Conservation (phyloP, 257 asterid genomes). For the Salvia miltiorrhiza region DNA sequence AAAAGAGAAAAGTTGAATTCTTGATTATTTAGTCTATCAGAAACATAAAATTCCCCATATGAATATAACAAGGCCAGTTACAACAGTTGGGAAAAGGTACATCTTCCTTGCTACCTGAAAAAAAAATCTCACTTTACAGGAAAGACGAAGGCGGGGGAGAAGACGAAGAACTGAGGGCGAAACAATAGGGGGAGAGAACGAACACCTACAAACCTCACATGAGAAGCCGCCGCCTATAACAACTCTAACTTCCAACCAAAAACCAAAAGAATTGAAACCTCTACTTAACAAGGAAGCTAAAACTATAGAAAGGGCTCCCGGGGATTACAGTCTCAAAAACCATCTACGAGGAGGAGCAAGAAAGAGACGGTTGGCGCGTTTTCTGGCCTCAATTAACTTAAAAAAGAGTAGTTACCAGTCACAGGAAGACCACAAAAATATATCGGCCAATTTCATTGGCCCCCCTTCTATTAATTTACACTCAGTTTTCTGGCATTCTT, state of each 20-base stretch:
- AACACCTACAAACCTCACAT: constrained; percentile 30
- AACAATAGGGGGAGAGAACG: constrained; percentile 7
- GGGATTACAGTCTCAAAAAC: constrained; percentile 30
- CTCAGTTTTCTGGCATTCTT: constrained; percentile 29
- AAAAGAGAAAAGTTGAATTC: neutral
- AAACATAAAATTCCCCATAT: constrained; percentile 28
- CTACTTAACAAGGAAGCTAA: constrained; percentile 31
- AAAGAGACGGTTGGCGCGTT: constrained; percentile 24
- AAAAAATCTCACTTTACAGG: constrained; percentile 54
- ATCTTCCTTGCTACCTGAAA: constrained; percentile 44
- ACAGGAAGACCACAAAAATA: constrained; percentile 54
- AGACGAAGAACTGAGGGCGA: constrained; percentile 19
- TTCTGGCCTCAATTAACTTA: constrained; percentile 40
- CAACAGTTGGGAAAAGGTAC: constrained; percentile 44
- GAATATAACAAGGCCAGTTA: constrained; percentile 47
- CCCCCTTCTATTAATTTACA: constrained; percentile 44
- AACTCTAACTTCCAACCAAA: constrained; percentile 37
- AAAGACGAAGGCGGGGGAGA: constrained; percentile 23
- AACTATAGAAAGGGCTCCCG: constrained; percentile 32
- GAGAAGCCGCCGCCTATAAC: constrained; percentile 34
- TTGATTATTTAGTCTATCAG: neutral
- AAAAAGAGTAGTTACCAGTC: constrained; percentile 42
- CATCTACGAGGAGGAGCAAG: constrained; percentile 34
- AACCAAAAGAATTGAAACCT: constrained; percentile 25
- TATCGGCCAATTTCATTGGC: constrained; percentile 35